A percentile compares a stretch with the other conserved stretches of the same genome.
These are phyloP conservation scores for Chlamydomonas sp. DNA, from an alignment of 139 green algal species.

Conservation along the genomic window DNA sequence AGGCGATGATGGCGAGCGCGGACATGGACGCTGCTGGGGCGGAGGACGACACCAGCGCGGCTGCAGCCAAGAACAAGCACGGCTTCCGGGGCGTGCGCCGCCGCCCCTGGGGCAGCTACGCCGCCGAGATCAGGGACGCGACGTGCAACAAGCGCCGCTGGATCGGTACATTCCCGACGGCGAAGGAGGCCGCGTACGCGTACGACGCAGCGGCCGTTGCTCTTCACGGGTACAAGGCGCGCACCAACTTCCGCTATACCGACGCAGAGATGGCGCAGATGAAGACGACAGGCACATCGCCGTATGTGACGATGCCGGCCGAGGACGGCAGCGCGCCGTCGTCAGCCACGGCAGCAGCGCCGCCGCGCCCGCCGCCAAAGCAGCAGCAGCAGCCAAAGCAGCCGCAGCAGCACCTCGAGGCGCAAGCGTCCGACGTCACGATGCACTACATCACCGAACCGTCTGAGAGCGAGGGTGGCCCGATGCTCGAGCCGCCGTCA, in stretches of 20 bases:
- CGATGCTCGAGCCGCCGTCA: neutral
- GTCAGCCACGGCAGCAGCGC: neutral
- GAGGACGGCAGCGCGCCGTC: neutral
- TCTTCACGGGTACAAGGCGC: neutral
- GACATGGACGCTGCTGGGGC: neutral
- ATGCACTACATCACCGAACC: neutral
- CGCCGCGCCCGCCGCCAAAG: neutral
- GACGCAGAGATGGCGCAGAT: constrained; percentile 43
- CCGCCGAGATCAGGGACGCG: constrained; percentile 57
- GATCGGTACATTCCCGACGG: constrained; percentile 22
- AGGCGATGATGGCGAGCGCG: too few species aligned
- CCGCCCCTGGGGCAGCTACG: constrained; percentile 59
- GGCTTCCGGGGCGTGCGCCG: constrained; percentile 45
- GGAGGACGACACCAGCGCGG: constrained; percentile 1
- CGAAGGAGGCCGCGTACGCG: neutral
- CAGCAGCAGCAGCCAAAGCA: neutral
- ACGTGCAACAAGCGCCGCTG: constrained; percentile 40
- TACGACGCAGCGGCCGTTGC: constrained; percentile 2
- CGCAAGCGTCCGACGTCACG: too few species aligned
- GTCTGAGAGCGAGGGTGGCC: neutral
- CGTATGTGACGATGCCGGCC: neutral
- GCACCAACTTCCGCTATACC: constrained; percentile 40
- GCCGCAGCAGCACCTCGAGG: neutral
- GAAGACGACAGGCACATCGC: constrained; percentile 21
- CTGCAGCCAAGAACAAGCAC: constrained; percentile 34